A percentile compares a stretch with the other conserved stretches of the same genome.
phyloP scores from a whole-genome alignment of 1,284 basidiomycete genomes.

The Mycosarcoma mackinlayi region DNA sequence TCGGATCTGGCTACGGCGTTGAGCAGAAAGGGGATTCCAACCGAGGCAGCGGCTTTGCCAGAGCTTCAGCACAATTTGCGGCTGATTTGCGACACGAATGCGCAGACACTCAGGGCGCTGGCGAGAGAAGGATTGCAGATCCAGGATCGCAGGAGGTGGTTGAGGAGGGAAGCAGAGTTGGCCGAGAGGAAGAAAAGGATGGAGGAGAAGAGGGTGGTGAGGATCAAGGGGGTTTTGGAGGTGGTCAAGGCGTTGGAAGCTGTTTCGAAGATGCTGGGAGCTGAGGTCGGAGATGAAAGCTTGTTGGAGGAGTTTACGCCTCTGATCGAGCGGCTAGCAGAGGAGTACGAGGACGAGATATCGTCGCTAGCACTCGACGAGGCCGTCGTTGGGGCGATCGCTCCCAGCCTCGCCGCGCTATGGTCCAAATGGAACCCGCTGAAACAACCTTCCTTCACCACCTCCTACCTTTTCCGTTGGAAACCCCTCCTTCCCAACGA shows the following conservation, averaged over 20 bases:
- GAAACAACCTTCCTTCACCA: not conserved
- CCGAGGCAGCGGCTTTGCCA: conserved; percentile 73
- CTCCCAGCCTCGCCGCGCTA: conserved; percentile 78
- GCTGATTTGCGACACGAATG: conserved; percentile 83
- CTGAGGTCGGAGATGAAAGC: not conserved
- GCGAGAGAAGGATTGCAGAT: conserved; percentile 88
- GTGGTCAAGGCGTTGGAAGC: conserved; percentile 42
- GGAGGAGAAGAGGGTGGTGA: conserved; percentile 70
- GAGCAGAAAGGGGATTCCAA: conserved; percentile 24
- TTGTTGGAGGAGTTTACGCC: conserved; percentile 31
- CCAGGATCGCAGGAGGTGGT: conserved; percentile 80
- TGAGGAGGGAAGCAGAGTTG: conserved; percentile 76
- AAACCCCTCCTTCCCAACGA: conserved; percentile 74
- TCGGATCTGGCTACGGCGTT: conserved; percentile 56
- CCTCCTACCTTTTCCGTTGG: not conserved
- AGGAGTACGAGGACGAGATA: conserved; percentile 21
- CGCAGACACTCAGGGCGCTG: conserved; percentile 84
- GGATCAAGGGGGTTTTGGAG: conserved; percentile 45
- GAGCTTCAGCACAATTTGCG: conserved; percentile 95
- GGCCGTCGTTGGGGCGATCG: conserved; percentile 87
- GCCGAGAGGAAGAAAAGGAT: conserved; percentile 74
- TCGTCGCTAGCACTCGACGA: conserved; percentile 74
- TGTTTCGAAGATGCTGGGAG: not conserved
- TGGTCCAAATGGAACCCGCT: conserved; percentile 77
- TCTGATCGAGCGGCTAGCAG: conserved; percentile 21